Conservation (phyloP, 208 protist species). For the Trichomonas vaginalis region DNA sequence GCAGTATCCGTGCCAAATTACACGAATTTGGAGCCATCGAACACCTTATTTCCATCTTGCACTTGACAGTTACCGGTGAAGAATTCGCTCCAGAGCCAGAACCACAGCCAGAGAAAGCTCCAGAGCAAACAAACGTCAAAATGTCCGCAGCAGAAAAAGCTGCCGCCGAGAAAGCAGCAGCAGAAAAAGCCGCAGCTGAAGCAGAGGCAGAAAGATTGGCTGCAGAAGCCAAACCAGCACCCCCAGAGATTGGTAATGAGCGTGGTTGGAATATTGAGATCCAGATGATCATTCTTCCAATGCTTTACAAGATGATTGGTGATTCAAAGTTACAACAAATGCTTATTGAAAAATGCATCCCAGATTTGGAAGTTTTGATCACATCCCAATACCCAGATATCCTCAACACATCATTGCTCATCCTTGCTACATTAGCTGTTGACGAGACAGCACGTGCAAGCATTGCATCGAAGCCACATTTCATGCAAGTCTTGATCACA, state of each 20-base stretch:
- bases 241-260: background rate
- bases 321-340: background rate
- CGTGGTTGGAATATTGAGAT: background rate
- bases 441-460: background rate
- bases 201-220: background rate
- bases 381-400: background rate
- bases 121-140: background rate
- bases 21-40: conserved; percentile 9
- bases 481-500: background rate
- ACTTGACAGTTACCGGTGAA: background rate
- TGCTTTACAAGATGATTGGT: background rate
- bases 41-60: background rate
- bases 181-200: background rate
- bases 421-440: background rate
- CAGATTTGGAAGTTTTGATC: background rate
- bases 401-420: background rate
- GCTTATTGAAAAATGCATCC: background rate
- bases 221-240: background rate
- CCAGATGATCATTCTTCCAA: conserved; percentile 8
- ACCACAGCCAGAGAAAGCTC: background rate
- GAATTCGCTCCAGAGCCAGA: background rate
- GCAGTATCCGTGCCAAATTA: background rate
- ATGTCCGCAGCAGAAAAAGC: background rate
- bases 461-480: background rate
- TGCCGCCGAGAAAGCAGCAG: background rate